Evolutionary conservation across 108 stramenopile genomes (phyloP), one percentile per base, ranked within the genome.

Genomic region (Cyclotella baltica): DNA sequence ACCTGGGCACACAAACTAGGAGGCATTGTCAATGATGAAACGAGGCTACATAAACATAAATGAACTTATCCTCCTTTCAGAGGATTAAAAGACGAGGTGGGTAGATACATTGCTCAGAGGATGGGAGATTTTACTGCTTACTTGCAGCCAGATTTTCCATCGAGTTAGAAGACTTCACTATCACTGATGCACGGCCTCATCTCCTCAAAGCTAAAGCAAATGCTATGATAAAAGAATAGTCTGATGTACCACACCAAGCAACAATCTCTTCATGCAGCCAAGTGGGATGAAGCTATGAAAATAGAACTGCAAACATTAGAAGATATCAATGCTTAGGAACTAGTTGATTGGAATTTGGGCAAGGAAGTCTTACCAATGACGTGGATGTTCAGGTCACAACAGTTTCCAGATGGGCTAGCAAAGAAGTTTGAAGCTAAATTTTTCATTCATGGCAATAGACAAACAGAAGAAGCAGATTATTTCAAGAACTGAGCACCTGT

Each of bases 351-450:
- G 15, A n/a, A n/a, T n/a, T n/a, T n/a, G n/a, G n/a, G n/a, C n/a
- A n/a, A n/a, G n/a, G 55, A 37, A 58, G 74, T 86, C 16, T 25
- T 83, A 2, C 81, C 85, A 4, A 67, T 62, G 8, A 80, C 73
- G 3, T 90, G 89, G 87, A 72, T 73, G 4, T 83, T 86, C 61
- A 62, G 64, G 15, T 27, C 73, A 58, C 87, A 91, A 66, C 58
- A 86, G 0, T 77, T 36, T 20, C 89, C 89, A 2, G 81, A 85
- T 75, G 86, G 88, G 1, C 34, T 48, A 15, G 47, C 87, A 0
- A 79, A 66, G 50, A 87, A 86, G 51, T 75, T 78, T 58, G 88
- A 90, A 47, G 89, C 84, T 6, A 20, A 83, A 15, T 86, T 70
- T 36, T 87, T 85, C 20, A 74, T 70, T 19, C 38, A 80, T 22